Conservation (phyloP, 1,284 basidiomycete genomes). For the Rhodotorula sp. region DNA sequence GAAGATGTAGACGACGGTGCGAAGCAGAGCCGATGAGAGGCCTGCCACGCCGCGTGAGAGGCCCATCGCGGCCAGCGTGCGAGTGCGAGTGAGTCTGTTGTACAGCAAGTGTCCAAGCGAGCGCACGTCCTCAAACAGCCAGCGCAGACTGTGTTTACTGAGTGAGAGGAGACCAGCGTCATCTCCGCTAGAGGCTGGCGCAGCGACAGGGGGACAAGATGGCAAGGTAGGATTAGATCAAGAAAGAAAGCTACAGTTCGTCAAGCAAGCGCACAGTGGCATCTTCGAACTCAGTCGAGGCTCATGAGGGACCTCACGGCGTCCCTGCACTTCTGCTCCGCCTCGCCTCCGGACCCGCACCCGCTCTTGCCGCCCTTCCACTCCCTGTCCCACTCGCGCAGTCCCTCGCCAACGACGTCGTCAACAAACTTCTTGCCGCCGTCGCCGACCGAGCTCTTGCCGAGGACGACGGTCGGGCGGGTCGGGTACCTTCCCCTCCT, state of each 20-base stretch:
- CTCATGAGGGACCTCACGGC: constrained; percentile 21
- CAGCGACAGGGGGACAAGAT: too few species aligned
- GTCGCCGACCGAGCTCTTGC: constrained; percentile 3
- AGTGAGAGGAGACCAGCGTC: too few species aligned
- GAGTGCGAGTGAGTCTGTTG: too few species aligned
- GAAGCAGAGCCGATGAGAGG: constrained; percentile 10
- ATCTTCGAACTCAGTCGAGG: constrained; percentile 19
- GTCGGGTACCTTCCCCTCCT: constrained; percentile 32
- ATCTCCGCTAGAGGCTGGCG: too few species aligned
- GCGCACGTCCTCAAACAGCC: too few species aligned
- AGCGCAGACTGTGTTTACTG: too few species aligned
- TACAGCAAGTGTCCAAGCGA: too few species aligned
- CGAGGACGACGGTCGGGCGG: constrained; percentile 29
- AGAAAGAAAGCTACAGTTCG: background rate
- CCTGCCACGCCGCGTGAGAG: constrained; percentile 6
- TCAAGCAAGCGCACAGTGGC: background rate
- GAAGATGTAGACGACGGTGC: constrained; percentile 27
- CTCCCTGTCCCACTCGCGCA: constrained; percentile 29
- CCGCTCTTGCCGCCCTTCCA: constrained; percentile 27
- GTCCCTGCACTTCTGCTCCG: constrained; percentile 23
- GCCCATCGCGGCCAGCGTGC: background rate
- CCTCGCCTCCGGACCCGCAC: constrained; percentile 18
- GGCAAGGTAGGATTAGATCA: too few species aligned
- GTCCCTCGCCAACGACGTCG: constrained; percentile 31
- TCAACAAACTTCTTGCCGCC: constrained; percentile 23